These are phyloP conservation scores for Coprinopsis sp. DNA, from an alignment of 768 basidiomycete species.

Conservation along the genomic window DNA sequence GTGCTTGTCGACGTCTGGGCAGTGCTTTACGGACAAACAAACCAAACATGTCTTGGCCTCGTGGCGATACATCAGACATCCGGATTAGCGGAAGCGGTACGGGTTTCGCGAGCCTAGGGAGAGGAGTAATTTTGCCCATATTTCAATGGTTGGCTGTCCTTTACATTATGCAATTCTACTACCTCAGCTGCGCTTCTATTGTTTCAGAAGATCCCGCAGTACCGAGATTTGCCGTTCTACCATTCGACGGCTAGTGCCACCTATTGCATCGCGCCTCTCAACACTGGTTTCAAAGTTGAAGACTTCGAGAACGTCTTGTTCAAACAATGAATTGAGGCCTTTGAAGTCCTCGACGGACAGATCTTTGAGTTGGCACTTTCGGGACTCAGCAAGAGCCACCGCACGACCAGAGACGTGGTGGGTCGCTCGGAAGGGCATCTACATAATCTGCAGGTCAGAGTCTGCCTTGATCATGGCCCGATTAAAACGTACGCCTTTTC, in stretches of 20 bases:
- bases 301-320: constrained; percentile 73
- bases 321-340: constrained; percentile 69
- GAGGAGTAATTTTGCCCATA: too few species aligned
- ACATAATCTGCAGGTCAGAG: constrained; percentile 5
- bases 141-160: too few species aligned
- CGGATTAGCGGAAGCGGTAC: too few species aligned
- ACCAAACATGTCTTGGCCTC: too few species aligned
- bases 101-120: too few species aligned
- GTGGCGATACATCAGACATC: too few species aligned
- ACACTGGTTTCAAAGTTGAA: constrained; percentile 97
- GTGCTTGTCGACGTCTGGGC: too few species aligned
- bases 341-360: constrained; percentile 79
- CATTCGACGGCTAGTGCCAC: constrained; percentile 84
- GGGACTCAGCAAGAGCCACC: constrained; percentile 88
- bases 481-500: constrained; percentile 80
- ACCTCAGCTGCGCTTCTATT: constrained; percentile 8
- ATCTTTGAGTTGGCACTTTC: constrained; percentile 74
- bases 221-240: constrained; percentile 81
- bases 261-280: constrained; percentile 87
- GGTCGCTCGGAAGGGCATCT: constrained; percentile 98
- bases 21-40: too few species aligned
- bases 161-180: too few species aligned
- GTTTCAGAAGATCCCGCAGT: constrained; percentile 52
- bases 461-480: background rate
- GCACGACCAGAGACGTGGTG: constrained; percentile 97